phyloP scores from a whole-genome alignment of 2,329 filamentous ascomycete species.

The Diplocarpon rosae region DNA sequence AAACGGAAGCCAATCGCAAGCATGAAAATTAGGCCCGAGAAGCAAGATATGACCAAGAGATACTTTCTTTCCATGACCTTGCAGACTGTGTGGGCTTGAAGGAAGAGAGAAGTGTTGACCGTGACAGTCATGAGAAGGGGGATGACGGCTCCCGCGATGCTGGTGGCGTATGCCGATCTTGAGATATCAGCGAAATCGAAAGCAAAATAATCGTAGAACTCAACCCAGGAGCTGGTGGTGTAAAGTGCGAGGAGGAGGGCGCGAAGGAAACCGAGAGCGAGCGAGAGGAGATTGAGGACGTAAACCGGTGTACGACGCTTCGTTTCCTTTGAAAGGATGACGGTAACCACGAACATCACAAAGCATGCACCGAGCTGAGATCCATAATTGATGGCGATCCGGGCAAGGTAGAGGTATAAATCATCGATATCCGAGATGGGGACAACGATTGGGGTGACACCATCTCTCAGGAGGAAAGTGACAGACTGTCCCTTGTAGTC shows the following conservation, averaged over 20 bases:
- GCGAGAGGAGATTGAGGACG: constrained; percentile 44
- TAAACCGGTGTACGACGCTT: constrained; percentile 50
- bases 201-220: constrained; percentile 39
- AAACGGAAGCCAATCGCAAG: constrained; percentile 43
- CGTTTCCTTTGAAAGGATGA: constrained; percentile 45
- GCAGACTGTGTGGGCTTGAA: constrained; percentile 54
- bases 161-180: constrained; percentile 32
- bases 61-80: constrained; percentile 31
- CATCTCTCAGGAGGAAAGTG: constrained; percentile 35
- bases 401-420: constrained; percentile 36
- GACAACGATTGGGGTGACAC: constrained; percentile 30
- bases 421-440: constrained; percentile 34
- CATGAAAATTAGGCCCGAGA: constrained; percentile 38
- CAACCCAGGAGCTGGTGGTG: constrained; percentile 39
- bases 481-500: constrained; percentile 42
- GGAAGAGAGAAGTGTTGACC: constrained; percentile 46
- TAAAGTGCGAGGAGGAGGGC: constrained; percentile 37
- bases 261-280: constrained; percentile 43
- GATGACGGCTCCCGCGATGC: constrained; percentile 37
- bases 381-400: constrained; percentile 44
- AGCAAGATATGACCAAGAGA: constrained; percentile 33
- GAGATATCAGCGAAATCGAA: constrained; percentile 36
- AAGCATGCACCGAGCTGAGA: constrained; percentile 48
- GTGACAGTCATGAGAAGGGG: constrained; percentile 41
- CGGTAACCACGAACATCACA: constrained; percentile 44